A percentile compares a stretch with the other conserved stretches of the same genome.
These are phyloP conservation scores for Cucumis cinereus DNA, from an alignment of 306 rosid genomes.

Conservation along the genomic window DNA sequence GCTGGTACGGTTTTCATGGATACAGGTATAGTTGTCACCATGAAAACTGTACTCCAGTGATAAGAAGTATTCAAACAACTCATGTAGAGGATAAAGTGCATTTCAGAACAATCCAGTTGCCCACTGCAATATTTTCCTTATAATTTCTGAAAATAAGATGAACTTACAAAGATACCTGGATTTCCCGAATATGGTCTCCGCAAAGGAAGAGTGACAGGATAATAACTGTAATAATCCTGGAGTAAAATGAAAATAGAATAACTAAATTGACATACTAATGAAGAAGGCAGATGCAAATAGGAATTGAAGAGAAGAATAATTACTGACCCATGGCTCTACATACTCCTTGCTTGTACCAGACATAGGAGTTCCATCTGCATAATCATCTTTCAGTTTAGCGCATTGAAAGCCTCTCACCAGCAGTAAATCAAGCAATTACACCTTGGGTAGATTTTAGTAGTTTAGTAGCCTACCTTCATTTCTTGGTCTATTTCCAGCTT, in stretches of 20 bases:
- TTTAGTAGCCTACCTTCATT: slow-evolving; percentile 19
- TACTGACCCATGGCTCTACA: slow-evolving; percentile 67
- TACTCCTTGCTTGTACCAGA: slow-evolving; percentile 42
- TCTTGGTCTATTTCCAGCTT: slow-evolving; percentile 13
- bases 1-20: not conserved
- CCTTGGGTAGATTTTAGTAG: not conserved
- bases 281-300: not conserved
- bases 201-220: slow-evolving; percentile 61
- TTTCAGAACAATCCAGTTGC: not conserved
- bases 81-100: not conserved
- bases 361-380: slow-evolving; percentile 16
- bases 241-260: slow-evolving; percentile 19
- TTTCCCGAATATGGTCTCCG: slow-evolving; percentile 73
- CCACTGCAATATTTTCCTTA: not conserved
- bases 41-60: not conserved
- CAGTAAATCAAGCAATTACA: slow-evolving; percentile 5
- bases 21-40: not conserved
- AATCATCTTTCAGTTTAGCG: not conserved
- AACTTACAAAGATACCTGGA: slow-evolving; percentile 47
- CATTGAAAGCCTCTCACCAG: slow-evolving; percentile 16
- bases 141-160: not conserved
- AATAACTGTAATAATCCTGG: slow-evolving; percentile 54
- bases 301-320: not conserved
- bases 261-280: slow-evolving; percentile 7
- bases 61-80: not conserved